These are phyloP conservation scores for Pestalotiopsis sp. DNA, from an alignment of 2,329 filamentous ascomycete species.

Conservation along the genomic window DNA sequence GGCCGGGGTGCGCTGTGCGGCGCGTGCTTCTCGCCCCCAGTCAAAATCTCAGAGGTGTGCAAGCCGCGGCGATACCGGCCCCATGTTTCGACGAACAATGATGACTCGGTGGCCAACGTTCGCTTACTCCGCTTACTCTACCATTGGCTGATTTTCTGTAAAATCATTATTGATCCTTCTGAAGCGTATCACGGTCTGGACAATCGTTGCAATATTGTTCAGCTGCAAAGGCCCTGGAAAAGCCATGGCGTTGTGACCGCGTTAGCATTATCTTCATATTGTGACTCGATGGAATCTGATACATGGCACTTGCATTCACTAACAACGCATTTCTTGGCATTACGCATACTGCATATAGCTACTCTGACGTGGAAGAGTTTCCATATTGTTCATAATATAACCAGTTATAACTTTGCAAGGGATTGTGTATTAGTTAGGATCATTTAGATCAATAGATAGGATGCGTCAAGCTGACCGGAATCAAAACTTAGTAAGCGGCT, in stretches of 20 bases:
- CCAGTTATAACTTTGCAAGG: no score
- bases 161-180: neutral
- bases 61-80: constrained; percentile 6
- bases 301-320: no score
- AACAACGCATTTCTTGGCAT: no score
- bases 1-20: neutral
- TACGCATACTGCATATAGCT: no score
- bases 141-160: neutral
- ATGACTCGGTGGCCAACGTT: neutral
- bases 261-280: no score
- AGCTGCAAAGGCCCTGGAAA: neutral
- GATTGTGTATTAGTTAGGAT: no score
- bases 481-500: neutral
- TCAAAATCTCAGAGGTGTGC: neutral
- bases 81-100: neutral
- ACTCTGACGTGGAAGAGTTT: no score
- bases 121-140: constrained; percentile 8
- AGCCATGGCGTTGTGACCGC: no score
- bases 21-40: constrained; percentile 1
- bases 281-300: no score
- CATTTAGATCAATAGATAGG: neutral
- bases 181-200: neutral
- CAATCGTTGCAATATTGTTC: neutral
- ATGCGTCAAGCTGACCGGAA: neutral
- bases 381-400: no score